phyloP scores from a whole-genome alignment of 305 asterid genomes.

The Vinca major region DNA sequence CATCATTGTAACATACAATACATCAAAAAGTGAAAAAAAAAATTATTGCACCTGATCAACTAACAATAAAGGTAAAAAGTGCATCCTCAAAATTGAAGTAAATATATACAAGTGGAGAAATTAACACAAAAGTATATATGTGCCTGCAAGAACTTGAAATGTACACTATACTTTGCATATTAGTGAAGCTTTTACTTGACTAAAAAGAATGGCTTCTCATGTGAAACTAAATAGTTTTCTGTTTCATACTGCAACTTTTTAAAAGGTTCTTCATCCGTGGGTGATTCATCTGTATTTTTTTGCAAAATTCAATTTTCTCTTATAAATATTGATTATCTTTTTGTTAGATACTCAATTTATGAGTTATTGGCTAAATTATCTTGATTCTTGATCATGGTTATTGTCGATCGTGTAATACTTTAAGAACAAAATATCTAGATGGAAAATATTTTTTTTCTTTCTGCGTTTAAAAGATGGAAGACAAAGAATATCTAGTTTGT shows the following conservation, averaged over 20 bases:
- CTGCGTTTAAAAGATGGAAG: background rate
- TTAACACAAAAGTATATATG: background rate
- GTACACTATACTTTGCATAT: background rate
- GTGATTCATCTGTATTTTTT: background rate
- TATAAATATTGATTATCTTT: no score
- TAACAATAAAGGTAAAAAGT: background rate
- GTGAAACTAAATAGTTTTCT: background rate
- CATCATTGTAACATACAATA: background rate
- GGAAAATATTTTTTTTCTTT: background rate
- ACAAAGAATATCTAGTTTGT: background rate
- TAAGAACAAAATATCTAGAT: background rate
- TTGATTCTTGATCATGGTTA: background rate
- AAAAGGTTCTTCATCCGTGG: background rate
- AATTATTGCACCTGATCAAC: conserved; percentile 5
- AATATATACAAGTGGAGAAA: background rate
- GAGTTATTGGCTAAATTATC: no score
- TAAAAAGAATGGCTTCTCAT: background rate
- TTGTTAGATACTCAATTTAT: background rate
- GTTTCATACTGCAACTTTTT: background rate
- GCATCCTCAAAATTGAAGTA: background rate
- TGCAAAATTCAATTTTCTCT: no score
- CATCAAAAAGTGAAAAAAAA: background rate
- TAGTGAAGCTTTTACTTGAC: background rate
- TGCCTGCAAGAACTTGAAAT: background rate
- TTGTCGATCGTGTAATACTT: background rate